These are phyloP conservation scores for Magnolia kwangsiensis DNA, from an alignment of 164 flowering plant genomes.

Conservation along the genomic window DNA sequence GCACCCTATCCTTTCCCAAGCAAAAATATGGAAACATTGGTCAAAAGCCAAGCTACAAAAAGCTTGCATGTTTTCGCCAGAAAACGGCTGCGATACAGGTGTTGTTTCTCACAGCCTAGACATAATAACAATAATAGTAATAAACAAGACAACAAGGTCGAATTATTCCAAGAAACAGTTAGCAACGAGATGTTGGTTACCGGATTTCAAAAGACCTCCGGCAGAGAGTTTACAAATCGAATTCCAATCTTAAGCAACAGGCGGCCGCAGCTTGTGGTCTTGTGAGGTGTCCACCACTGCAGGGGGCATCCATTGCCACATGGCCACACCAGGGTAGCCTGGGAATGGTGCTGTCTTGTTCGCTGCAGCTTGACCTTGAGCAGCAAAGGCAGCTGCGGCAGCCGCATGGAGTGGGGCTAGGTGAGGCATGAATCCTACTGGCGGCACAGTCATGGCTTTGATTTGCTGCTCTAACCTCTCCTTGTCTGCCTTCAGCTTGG, in stretches of 20 bases:
- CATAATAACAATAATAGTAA: not conserved
- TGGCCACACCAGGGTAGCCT: slow-evolving; percentile 57
- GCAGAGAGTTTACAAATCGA: too few species aligned
- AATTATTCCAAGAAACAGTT: slow-evolving; percentile 6
- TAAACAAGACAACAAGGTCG: not conserved
- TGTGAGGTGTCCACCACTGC: slow-evolving; percentile 64
- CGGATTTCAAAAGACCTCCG: slow-evolving; percentile 9
- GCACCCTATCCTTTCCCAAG: not conserved
- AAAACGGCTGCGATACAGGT: slow-evolving; percentile 1
- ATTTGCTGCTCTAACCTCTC: slow-evolving; percentile 48
- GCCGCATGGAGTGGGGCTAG: slow-evolving; percentile 31
- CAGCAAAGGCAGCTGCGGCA: slow-evolving; percentile 35
- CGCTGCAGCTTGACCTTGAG: slow-evolving; percentile 42
- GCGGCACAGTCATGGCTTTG: slow-evolving; percentile 37
- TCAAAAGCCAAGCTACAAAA: not conserved
- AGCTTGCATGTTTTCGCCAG: not conserved
- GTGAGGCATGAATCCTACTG: slow-evolving; percentile 38
- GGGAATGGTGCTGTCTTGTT: slow-evolving; percentile 37
- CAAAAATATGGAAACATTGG: not conserved
- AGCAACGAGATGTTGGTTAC: slow-evolving; percentile 13
- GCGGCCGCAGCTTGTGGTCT: slow-evolving; percentile 61
- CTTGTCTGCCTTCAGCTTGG: slow-evolving; percentile 52
- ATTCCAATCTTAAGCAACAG: slow-evolving; percentile 43
- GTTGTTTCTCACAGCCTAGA: not conserved
- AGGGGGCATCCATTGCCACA: slow-evolving; percentile 77